Evolutionary conservation across 768 basidiomycete species (phyloP), one percentile per base, ranked within the genome.

Genomic region (Leccinum sublutescens): DNA sequence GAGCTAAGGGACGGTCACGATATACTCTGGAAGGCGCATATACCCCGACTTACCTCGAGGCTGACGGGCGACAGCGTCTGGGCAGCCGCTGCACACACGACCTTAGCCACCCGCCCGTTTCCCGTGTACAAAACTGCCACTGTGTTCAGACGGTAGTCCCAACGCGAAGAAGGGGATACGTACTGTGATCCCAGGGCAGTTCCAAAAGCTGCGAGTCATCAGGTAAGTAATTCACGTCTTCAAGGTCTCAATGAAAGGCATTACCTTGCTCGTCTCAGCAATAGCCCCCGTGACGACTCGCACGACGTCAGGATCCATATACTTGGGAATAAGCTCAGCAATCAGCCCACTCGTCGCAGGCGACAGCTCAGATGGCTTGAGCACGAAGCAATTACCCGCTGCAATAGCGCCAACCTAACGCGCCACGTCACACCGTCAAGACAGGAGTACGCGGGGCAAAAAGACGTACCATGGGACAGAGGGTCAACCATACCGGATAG

Each of bases 311-410:
- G 76, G 71, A 70, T 95, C 93, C 59, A 95, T 64, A 66, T 95
- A 95, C 66, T 89, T 84, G 2, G 85, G 85, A 6, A 91, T 43
- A 7, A 93, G 80, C 64, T 91, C 86, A 0, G 85, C 80, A 15
- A 92, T 67, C 10, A 93, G 78, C 10, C 79, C 64, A 47, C 82
- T 83, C 3, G 78, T 75, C 2, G 81, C 79, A 0, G 87, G 83
- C 0, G 82, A 75, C 3, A 83, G 73, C 66, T 95, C 93, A 1
- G 93, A 88, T 1, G 90, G 89, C 70, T 95, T 95, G 54, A 93
- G 50, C 5, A 88, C 73, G 3, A 82, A 83, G 0, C 88, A 78
- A 64, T 86, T 87, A 6, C 93, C 93, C 2, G 91, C 89, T 0
- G 91, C 87, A 43, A 95, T 82, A 1, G 93, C 93, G 8, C 87